Percentiles rank a stretch among this genome's conserved stretches.
Evolutionary conservation across 371 early-diverging fungal genomes (phyloP).

Genomic region (Mucor sp.): DNA sequence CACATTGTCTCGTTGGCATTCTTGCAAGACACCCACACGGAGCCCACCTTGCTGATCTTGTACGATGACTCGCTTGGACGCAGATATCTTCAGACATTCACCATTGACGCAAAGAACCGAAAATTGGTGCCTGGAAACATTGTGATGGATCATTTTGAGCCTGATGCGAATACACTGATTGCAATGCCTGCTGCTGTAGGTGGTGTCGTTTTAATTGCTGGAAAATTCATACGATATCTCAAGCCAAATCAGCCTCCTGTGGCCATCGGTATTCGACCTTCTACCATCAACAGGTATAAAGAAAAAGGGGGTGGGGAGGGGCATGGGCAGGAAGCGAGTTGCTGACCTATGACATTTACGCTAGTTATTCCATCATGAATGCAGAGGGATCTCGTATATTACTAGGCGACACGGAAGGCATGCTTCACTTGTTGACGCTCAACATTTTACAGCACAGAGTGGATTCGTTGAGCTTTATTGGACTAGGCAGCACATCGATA

Average conservation of each 20-base stretch:
- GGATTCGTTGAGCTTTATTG: constrained; percentile 27
- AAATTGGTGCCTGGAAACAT: constrained; percentile 51
- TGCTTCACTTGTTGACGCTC: constrained; percentile 54
- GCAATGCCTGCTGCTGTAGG: constrained; percentile 62
- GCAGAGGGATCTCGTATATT: constrained; percentile 66
- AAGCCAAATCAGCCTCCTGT: constrained; percentile 46
- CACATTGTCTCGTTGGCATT: constrained; percentile 70
- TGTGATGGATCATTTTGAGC: constrained; percentile 53
- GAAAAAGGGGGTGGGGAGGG: no score
- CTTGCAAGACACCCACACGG: constrained; percentile 44
- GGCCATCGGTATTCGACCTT: constrained; percentile 60
- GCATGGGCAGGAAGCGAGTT: neutral
- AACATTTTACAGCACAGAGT: constrained; percentile 19
- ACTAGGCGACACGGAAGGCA: constrained; percentile 76
- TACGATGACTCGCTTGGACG: constrained; percentile 71
- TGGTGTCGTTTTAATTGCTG: constrained; percentile 72
- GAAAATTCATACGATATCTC: constrained; percentile 68
- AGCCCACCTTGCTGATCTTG: constrained; percentile 72
- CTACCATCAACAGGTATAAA: constrained; percentile 49
- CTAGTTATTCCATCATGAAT: constrained; percentile 53
- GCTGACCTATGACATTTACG: no score
- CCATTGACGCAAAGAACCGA: constrained; percentile 48
- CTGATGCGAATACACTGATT: constrained; percentile 61
- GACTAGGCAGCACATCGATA: constrained; percentile 46
- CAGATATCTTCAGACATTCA: constrained; percentile 71